Conservation (phyloP, 768 basidiomycete species). For the Cyathus striatus region DNA sequence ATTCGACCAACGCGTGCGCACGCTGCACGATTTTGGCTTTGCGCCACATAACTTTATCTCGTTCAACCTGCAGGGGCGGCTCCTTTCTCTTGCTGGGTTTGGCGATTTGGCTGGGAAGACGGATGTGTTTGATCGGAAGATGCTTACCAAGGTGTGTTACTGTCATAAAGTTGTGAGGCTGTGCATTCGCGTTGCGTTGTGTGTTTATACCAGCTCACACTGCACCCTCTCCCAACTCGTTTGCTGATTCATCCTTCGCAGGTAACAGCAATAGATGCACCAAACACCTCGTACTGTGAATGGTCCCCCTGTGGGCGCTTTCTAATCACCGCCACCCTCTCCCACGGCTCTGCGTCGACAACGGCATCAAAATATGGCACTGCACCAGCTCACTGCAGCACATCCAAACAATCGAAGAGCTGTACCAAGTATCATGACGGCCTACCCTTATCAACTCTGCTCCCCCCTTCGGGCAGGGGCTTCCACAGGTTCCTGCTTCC, state of each 20-base stretch:
- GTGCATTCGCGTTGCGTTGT: too few species aligned
- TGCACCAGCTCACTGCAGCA: slow-evolving; percentile 87
- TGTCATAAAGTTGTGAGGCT: too few species aligned
- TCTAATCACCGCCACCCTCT: slow-evolving; percentile 93
- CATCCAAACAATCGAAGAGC: slow-evolving; percentile 75
- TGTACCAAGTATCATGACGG: slow-evolving; percentile 86
- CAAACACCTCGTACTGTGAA: slow-evolving; percentile 91
- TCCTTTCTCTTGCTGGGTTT: slow-evolving; percentile 89
- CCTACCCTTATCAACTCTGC: slow-evolving; percentile 64
- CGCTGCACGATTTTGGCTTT: slow-evolving; percentile 86
- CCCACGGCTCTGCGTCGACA: slow-evolving; percentile 93
- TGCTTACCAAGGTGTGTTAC: slow-evolving; percentile 75
- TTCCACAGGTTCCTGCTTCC: slow-evolving; percentile 68
- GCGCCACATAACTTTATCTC: slow-evolving; percentile 88
- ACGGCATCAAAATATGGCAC: slow-evolving; percentile 96
- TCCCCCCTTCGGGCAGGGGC: slow-evolving; percentile 58
- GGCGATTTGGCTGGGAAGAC: slow-evolving; percentile 95
- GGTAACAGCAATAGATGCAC: slow-evolving; percentile 76
- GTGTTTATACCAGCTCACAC: too few species aligned
- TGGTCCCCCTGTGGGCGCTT: slow-evolving; percentile 95
- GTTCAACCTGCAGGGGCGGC: slow-evolving; percentile 91
- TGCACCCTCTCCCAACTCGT: too few species aligned
- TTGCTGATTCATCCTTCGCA: too few species aligned
- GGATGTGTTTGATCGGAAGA: slow-evolving; percentile 86
- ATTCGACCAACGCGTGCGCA: slow-evolving; percentile 86